These are phyloP conservation scores for Fusarium avenaceum DNA, from an alignment of 2,329 filamentous ascomycete species.

Conservation along the genomic window DNA sequence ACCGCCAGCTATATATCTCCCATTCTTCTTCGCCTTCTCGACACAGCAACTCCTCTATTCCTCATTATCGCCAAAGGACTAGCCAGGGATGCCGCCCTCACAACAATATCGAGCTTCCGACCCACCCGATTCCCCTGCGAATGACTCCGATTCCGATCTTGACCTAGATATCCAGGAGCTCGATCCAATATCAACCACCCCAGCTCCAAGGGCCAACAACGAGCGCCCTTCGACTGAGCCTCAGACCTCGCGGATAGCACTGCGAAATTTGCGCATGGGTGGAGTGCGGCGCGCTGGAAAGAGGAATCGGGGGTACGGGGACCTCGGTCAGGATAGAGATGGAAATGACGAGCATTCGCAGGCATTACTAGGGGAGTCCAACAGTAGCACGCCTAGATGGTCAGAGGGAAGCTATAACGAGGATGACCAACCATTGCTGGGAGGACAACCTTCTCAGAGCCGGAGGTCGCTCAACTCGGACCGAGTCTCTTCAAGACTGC, in stretches of 20 bases:
- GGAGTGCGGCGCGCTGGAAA: conserved; percentile 70
- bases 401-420: conserved; percentile 76
- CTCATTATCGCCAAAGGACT: conserved; percentile 28
- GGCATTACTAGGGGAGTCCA: conserved; percentile 74
- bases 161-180: conserved; percentile 86
- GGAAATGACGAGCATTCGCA: conserved; percentile 75
- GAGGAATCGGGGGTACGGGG: conserved; percentile 69
- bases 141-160: conserved; percentile 81
- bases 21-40: conserved; percentile 33
- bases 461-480: conserved; percentile 50
- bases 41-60: conserved; percentile 33
- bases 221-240: conserved; percentile 54
- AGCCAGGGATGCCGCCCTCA: conserved; percentile 70
- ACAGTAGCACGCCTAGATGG: conserved; percentile 66
- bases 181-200: conserved; percentile 69
- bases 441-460: conserved; percentile 52
- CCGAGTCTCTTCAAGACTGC: conserved; percentile 63
- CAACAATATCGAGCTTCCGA: conserved; percentile 67
- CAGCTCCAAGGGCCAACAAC: conserved; percentile 51
- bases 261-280: conserved; percentile 78
- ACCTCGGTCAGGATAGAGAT: conserved; percentile 69
- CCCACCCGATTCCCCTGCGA: conserved; percentile 73
- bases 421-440: conserved; percentile 78
- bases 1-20: conserved; percentile 36
- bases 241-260: conserved; percentile 73